Evolutionary conservation across 495 filamentous ascomycete genomes (phyloP).

Genomic region (Lasiosphaeria hispida): DNA sequence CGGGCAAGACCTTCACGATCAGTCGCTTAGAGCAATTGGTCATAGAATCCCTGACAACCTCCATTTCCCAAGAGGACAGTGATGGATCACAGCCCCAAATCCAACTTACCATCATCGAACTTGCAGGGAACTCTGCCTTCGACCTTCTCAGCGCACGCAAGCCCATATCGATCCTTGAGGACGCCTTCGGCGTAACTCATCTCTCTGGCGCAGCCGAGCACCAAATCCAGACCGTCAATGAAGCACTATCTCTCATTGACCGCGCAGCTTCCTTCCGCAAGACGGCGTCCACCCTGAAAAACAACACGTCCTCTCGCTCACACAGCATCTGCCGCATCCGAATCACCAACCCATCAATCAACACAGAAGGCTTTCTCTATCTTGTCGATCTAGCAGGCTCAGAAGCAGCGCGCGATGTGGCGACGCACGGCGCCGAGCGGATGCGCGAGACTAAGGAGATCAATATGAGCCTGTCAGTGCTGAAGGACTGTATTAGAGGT

Average conservation of each 20-base stretch:
- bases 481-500: slow-evolving; percentile 37
- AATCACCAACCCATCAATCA: not conserved
- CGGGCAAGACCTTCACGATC: not conserved
- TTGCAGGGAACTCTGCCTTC: slow-evolving; percentile 6
- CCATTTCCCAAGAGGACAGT: no score
- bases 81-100: not conserved
- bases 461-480: slow-evolving; percentile 36
- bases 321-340: slow-evolving; percentile 1
- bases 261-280: slow-evolving; percentile 12
- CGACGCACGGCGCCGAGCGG: slow-evolving; percentile 9
- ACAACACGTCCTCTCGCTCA: not conserved
- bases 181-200: slow-evolving; percentile 21
- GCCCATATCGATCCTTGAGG: slow-evolving; percentile 17
- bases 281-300: slow-evolving; percentile 24
- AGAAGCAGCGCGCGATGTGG: slow-evolving; percentile 29
- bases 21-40: not conserved
- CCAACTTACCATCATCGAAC: slow-evolving; percentile 11
- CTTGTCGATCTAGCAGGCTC: slow-evolving; percentile 11
- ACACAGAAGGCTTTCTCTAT: not conserved
- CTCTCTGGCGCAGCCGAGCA: slow-evolving; percentile 19
- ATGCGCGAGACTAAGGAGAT: slow-evolving; percentile 22
- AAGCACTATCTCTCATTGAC: not conserved
- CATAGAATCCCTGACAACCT: not conserved
- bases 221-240: slow-evolving; percentile 12
- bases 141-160: slow-evolving; percentile 10